These are phyloP conservation scores for Eucalyptus polyanthemos DNA, from an alignment of 345 rosid species.

Conservation along the genomic window DNA sequence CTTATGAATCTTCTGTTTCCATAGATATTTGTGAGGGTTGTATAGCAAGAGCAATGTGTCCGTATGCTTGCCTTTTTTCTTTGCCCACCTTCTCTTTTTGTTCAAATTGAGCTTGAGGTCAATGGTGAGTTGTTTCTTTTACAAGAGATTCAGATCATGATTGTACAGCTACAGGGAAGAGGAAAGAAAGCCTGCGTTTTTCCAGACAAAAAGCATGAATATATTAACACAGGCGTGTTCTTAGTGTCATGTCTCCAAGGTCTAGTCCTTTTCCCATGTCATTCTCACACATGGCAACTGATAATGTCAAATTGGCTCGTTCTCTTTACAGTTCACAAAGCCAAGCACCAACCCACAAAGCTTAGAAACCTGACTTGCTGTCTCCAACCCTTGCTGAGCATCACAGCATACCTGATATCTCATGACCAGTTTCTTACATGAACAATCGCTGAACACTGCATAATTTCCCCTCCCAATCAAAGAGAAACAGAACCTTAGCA, in stretches of 20 bases:
- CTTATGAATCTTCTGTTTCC: neutral
- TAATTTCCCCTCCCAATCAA: neutral
- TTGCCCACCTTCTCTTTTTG: neutral
- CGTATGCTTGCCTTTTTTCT: neutral
- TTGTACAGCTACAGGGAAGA: constrained; percentile 22
- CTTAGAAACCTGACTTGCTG: neutral
- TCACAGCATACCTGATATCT: neutral
- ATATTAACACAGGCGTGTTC: neutral
- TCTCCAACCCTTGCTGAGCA: neutral
- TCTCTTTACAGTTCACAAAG: neutral
- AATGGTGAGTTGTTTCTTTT: neutral
- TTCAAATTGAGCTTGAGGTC: neutral
- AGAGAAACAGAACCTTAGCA: neutral
- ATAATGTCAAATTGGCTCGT: neutral
- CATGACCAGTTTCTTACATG: neutral
- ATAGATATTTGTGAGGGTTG: neutral
- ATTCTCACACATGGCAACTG: neutral
- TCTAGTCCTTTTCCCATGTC: constrained; percentile 12
- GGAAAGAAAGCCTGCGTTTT: neutral
- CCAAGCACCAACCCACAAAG: neutral
- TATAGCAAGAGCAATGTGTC: neutral
- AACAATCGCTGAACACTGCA: neutral
- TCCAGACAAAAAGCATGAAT: neutral
- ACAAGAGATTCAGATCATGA: neutral
- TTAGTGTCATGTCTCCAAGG: neutral